These are phyloP conservation scores for Cicer cuneatum DNA, from an alignment of 306 rosid genomes.

Conservation along the genomic window DNA sequence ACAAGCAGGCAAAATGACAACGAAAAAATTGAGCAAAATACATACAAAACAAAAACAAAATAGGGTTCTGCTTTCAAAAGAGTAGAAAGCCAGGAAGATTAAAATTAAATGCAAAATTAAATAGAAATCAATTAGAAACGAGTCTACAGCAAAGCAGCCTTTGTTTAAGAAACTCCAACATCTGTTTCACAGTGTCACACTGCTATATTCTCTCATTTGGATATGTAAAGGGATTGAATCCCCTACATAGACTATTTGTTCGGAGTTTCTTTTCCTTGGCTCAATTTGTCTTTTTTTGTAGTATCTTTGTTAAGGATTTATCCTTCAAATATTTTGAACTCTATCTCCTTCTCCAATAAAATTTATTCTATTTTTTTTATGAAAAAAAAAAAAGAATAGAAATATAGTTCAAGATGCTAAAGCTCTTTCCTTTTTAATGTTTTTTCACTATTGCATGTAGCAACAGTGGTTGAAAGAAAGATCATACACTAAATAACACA, in stretches of 20 bases:
- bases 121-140: slow-evolving; percentile 12
- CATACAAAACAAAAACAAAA: slow-evolving; percentile 24
- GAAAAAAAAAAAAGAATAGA: neutral
- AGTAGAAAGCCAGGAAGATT: neutral
- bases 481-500: slow-evolving; percentile 28
- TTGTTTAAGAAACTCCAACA: neutral
- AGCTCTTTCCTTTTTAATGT: slow-evolving; percentile 6
- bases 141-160: slow-evolving; percentile 1
- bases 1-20: slow-evolving; percentile 27
- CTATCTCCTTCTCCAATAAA: slow-evolving; percentile 14
- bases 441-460: slow-evolving; percentile 10
- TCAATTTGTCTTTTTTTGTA: neutral
- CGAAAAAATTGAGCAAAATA: slow-evolving; percentile 18
- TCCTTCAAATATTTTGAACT: slow-evolving; percentile 4
- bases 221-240: slow-evolving; percentile 4
- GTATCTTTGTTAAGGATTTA: neutral
- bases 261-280: neutral
- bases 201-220: neutral
- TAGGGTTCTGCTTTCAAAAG: neutral
- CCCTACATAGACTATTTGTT: neutral
- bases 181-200: neutral
- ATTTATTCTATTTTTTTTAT: neutral
- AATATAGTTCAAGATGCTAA: slow-evolving; percentile 22
- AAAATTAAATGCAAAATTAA: neutral
- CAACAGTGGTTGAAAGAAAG: slow-evolving; percentile 33